Base-by-base conservation (phyloP, 345 rosid species). In the Laguncularia racemosa region DNA sequence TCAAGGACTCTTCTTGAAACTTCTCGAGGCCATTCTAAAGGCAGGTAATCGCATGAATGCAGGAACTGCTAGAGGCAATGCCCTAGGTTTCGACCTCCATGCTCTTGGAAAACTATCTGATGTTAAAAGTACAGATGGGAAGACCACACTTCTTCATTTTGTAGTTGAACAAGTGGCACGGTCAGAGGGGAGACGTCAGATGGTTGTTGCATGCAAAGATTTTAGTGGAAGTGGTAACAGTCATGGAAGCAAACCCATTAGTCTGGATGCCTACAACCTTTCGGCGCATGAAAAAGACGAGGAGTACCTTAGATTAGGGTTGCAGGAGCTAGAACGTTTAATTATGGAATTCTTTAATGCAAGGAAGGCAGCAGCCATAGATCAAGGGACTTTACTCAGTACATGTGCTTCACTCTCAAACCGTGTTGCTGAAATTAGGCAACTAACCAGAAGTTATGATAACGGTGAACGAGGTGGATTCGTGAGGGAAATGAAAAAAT, bases 31-130 rank as follows among this genome's bases (percentile, higher is more conserved):
- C 14, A 81, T 91, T 53, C 73, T 91, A 51, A 91, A 91, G 72
- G 90, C 96, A 4, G 95, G 98, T 21, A 91, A 85, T 66, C 74
- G 71, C 61, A 82, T 88, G 88, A 91, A 91, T 56, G 91, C 91
- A 0, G 98, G 98, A 69, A 85, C 98, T 4, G 61, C 88, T 14
- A 78, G 96, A 71, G 98, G 98, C 46, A 80, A 91, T 38, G 98
- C 98, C 12, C 76, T 76, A 45, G 92, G 89, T 50, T 91, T 91
- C 64, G 78, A 84, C 64, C 82, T 85, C 46, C 75, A 71, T 0
- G 80, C 95, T 16, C 78, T 85, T 18, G 66, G 77, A 14, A 85
- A 88, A 62, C 88, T 88, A 6, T 80, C 89, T 1, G 85, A 91
- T 53, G 79, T 85, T 14, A 88, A 82, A 67, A 85, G 95, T 76